A percentile compares a stretch with the other conserved stretches of the same genome.
phyloP scores from a whole-genome alignment of 371 early-diverging fungal genomes.

The Batkoa obscura region DNA sequence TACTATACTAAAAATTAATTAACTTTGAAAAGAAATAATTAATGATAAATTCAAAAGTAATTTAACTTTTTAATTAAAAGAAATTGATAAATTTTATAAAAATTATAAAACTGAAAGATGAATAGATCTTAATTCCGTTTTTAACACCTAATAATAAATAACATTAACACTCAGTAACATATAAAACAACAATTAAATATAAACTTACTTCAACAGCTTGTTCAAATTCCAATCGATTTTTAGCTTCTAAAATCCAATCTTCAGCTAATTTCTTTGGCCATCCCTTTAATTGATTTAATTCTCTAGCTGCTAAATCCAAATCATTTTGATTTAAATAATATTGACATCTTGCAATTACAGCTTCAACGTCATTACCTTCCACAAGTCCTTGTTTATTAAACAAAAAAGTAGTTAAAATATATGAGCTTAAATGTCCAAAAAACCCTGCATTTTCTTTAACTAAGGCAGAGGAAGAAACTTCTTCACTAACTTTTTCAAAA shows the following conservation, averaged over 20 bases:
- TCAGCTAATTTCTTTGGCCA: slow-evolving; percentile 78
- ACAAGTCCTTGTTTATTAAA: slow-evolving; percentile 73
- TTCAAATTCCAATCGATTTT: slow-evolving; percentile 69
- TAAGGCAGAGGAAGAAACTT: slow-evolving; percentile 62
- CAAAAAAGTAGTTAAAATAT: slow-evolving; percentile 53
- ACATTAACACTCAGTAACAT: too few species aligned
- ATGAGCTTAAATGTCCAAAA: slow-evolving; percentile 60
- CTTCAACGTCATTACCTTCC: slow-evolving; percentile 74
- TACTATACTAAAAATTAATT: too few species aligned
- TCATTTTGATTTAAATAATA: slow-evolving; percentile 55
- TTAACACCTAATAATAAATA: too few species aligned
- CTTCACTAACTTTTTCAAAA: slow-evolving; percentile 43
- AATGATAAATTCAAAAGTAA: too few species aligned
- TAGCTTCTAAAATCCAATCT: slow-evolving; percentile 79
- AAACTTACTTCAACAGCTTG: slow-evolving; percentile 62
- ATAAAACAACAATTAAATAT: background rate
- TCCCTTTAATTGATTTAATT: slow-evolving; percentile 81
- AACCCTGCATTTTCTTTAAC: slow-evolving; percentile 75
- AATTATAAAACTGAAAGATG: too few species aligned
- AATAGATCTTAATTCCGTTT: too few species aligned
- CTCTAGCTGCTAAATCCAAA: slow-evolving; percentile 76
- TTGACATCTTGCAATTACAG: slow-evolving; percentile 64
- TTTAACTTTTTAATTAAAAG: too few species aligned
- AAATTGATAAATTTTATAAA: too few species aligned
- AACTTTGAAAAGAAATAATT: too few species aligned